These are phyloP conservation scores for Acanthochlamys bracteata DNA, from an alignment of 106 monocot genomes.

Conservation along the genomic window DNA sequence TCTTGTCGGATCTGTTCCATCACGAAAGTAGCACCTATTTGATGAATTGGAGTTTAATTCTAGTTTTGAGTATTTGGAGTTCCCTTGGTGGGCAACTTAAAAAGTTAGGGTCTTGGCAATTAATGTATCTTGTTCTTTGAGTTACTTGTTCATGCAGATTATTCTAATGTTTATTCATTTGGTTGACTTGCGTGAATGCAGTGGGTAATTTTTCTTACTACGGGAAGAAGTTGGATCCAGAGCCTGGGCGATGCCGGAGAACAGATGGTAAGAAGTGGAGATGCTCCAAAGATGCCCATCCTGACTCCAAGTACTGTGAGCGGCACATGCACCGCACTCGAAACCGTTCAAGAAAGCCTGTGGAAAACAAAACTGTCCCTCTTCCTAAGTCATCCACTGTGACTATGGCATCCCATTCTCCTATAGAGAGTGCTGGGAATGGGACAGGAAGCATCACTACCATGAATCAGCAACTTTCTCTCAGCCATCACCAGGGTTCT, in stretches of 20 bases:
- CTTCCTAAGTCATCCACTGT: neutral
- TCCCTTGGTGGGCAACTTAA: no score
- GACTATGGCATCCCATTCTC: neutral
- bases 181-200: neutral
- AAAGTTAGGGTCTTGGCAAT: no score
- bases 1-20: no score
- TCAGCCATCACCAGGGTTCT: neutral
- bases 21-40: no score
- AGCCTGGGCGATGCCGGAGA: slow-evolving; percentile 7
- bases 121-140: no score
- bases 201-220: slow-evolving; percentile 5
- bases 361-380: neutral
- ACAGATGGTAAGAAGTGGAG: slow-evolving; percentile 8
- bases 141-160: no score
- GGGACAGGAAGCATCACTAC: neutral
- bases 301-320: slow-evolving; percentile 7
- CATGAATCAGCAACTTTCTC: neutral
- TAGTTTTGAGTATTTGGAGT: no score
- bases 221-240: slow-evolving; percentile 4
- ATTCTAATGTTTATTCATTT: neutral
- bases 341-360: slow-evolving; percentile 13
- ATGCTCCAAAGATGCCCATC: neutral
- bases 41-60: no score
- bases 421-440: neutral
- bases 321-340: neutral